Base-by-base conservation (phyloP, 805 yeast genomes). In the Sugiyamaella floridensis region DNA sequence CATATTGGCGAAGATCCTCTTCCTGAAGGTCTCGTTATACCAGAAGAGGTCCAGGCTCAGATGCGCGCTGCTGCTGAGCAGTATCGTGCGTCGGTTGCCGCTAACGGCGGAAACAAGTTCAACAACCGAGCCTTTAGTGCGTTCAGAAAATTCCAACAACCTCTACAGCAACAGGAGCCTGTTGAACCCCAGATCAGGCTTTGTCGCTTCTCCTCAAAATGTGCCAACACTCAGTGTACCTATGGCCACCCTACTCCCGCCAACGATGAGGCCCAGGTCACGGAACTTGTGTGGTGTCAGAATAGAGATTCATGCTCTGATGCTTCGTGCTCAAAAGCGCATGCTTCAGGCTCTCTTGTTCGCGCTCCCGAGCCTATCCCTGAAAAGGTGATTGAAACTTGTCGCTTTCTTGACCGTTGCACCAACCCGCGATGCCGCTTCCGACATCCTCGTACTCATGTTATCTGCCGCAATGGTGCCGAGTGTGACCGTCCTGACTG, bases 191-290 rank as follows among this genome's bases (percentile, higher is more conserved):
- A 32, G 37, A 40, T 51, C 55, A 10, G 12, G 26, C 6, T 43
- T 58, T 15, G 41, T 47, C 79, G 63, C 84, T 40, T 89, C 68
- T 93, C 92, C 47, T 73, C 76, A 20, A 67, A 80, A 41, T 89
- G 97, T 69, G 74, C 86, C 20, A 86, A 86, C 63, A 88, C 82
- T 56, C 70, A 80, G 56, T 89, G 97, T 72, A 88, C 89, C 28
- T 88, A 83, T 71, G 96, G 89, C 22, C 97, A 89, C 65, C 96
- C 97, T 45, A 87, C 96, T 0, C 93, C 95, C 1, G 85, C 88
- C 15, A 87, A 85, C 69, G 79, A 76, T 56, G 81, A 78, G 56
- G 89, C 89, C 28, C 80, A 82, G 60, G 87, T 89, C 42, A 72
- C 78, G 14, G 22, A 37, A 14, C 42, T 55, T 44, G 84, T 81